phyloP scores from a whole-genome alignment of 805 yeast species.

The Monosporozyma aerobia region DNA sequence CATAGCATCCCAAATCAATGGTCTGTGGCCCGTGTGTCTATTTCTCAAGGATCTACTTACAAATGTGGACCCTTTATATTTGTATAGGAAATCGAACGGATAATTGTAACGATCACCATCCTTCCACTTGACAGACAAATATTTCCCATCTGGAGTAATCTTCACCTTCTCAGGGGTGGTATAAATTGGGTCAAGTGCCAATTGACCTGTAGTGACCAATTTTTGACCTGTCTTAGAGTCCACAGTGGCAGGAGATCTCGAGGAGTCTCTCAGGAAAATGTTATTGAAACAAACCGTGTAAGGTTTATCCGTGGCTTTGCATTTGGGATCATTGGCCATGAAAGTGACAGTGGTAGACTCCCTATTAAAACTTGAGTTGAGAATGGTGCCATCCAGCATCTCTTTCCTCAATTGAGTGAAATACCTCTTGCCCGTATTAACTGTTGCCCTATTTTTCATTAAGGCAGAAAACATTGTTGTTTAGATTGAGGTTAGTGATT shows the following conservation, averaged over 20 bases:
- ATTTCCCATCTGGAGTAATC: conserved; percentile 22
- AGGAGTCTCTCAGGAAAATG: conserved; percentile 58
- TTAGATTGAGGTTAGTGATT: neutral
- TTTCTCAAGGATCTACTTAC: conserved; percentile 23
- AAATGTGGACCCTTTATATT: conserved; percentile 34
- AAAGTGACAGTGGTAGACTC: conserved; percentile 22
- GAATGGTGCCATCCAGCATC: conserved; percentile 4
- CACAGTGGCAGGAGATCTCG: conserved; percentile 38
- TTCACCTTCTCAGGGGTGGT: conserved; percentile 33
- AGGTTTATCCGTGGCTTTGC: conserved; percentile 6
- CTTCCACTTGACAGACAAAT: conserved; percentile 39
- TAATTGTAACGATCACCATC: conserved; percentile 39
- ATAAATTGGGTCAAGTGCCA: conserved; percentile 20
- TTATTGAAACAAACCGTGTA: conserved; percentile 36
- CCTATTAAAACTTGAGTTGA: conserved; percentile 9
- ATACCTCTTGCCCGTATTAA: neutral
- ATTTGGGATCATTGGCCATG: conserved; percentile 7
- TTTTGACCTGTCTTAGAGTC: conserved; percentile 47
- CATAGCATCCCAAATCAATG: conserved; percentile 35
- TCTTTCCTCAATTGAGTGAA: neutral
- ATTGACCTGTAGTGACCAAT: conserved; percentile 51
- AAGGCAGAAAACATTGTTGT: neutral
- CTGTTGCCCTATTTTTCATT: neutral
- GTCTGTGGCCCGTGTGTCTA: conserved; percentile 25
- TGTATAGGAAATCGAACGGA: conserved; percentile 38